phyloP scores from a whole-genome alignment of 495 filamentous ascomycete species.

The Penicillium lagena region DNA sequence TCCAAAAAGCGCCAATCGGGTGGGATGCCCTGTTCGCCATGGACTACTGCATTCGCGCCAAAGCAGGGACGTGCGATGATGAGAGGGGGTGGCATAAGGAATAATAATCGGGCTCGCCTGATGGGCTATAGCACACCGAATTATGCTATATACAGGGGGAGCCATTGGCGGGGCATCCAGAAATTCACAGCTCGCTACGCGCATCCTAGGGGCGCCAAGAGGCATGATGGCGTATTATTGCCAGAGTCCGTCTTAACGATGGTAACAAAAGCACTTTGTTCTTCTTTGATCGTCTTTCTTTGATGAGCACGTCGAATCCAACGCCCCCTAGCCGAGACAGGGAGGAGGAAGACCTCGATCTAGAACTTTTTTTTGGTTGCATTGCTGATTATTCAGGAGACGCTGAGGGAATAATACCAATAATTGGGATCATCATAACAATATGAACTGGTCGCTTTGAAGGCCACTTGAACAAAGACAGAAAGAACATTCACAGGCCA shows the following conservation, averaged over 20 bases:
- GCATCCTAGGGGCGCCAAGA: background rate
- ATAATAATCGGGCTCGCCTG: conserved; percentile 4
- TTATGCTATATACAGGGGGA: conserved; percentile 9
- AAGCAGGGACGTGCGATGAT: too few species aligned
- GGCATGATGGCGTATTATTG: background rate
- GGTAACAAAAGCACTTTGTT: background rate
- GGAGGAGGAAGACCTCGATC: conserved; percentile 8
- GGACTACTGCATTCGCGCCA: too few species aligned
- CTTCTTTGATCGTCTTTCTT: background rate
- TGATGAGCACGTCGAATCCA: background rate
- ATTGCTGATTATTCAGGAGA: background rate
- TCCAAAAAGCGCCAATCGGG: conserved; percentile 8
- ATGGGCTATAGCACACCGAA: background rate
- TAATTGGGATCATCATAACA: conserved; percentile 5
- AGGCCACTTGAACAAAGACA: conserved; percentile 14
- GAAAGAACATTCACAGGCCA: conserved; percentile 17
- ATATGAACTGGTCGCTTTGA: conserved; percentile 22
- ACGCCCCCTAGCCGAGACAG: too few species aligned
- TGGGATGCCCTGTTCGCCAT: background rate
- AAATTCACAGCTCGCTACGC: background rate
- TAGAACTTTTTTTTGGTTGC: conserved; percentile 18
- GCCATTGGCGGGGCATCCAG: conserved; percentile 3
- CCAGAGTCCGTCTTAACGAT: background rate
- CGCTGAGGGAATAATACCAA: conserved; percentile 2
- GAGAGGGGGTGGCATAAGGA: background rate